phyloP scores from a whole-genome alignment of 768 basidiomycete species.

The Trichaptum fuscoviolaceum region DNA sequence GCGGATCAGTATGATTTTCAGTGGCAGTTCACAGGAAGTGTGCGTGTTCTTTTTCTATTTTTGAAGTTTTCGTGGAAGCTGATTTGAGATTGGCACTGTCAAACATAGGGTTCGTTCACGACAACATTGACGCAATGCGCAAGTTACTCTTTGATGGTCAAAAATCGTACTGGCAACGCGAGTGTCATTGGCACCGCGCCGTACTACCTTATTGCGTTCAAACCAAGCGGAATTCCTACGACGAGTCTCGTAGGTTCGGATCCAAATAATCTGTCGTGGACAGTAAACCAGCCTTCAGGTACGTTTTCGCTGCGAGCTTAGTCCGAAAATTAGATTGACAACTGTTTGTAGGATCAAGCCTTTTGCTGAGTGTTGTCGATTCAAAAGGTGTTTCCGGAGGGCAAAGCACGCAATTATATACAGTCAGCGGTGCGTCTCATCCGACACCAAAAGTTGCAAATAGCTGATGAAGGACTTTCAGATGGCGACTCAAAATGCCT shows the following conservation, averaged over 20 bases:
- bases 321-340: not conserved
- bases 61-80: not conserved
- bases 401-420: constrained; percentile 28
- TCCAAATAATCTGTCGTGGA: constrained; percentile 30
- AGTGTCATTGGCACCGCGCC: constrained; percentile 25
- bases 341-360: constrained; percentile 30
- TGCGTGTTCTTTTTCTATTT: constrained; percentile 13
- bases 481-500: not conserved
- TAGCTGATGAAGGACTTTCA: not conserved
- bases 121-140: constrained; percentile 21
- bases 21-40: constrained; percentile 29
- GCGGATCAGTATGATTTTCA: constrained; percentile 23
- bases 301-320: constrained; percentile 12
- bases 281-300: constrained; percentile 36
- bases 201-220: constrained; percentile 39
- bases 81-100: not conserved
- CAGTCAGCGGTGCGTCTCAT: constrained; percentile 29
- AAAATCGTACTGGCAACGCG: constrained; percentile 19
- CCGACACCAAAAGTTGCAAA: not conserved
- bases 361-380: constrained; percentile 43
- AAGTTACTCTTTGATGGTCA: constrained; percentile 16
- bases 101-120: constrained; percentile 13
- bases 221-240: constrained; percentile 29
- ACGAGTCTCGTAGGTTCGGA: constrained; percentile 31
- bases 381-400: constrained; percentile 38